A percentile compares a stretch with the other conserved stretches of the same genome.
These are phyloP conservation scores for Yarrowia alimentaria DNA, from an alignment of 805 yeast genomes.

Conservation along the genomic window DNA sequence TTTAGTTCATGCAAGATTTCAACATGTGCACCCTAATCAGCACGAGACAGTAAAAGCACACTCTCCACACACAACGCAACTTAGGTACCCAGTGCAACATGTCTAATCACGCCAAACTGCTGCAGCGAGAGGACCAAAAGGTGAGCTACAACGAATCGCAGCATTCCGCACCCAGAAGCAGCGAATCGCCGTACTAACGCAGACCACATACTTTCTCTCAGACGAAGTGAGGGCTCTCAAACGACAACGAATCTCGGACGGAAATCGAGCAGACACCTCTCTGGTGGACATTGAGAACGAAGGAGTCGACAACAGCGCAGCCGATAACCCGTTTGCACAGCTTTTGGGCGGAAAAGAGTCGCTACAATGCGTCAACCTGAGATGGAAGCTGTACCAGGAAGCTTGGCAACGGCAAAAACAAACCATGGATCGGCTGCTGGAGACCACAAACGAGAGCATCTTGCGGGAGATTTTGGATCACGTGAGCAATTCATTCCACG, in stretches of 20 bases:
- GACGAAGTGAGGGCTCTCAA: background rate
- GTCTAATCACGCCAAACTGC: slow-evolving; percentile 12
- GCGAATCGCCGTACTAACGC: background rate
- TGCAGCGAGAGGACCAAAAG: slow-evolving; percentile 25
- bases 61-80: no score
- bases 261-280: background rate
- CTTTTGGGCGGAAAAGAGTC: slow-evolving; percentile 49
- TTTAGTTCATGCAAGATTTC: no score
- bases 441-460: slow-evolving; percentile 32
- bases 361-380: slow-evolving; percentile 38
- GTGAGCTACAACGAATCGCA: slow-evolving; percentile 6
- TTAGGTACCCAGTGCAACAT: background rate
- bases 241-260: background rate
- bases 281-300: slow-evolving; percentile 15
- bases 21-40: slow-evolving; percentile 1
- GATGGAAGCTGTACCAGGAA: slow-evolving; percentile 47
- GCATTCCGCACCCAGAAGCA: background rate
- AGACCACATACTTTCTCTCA: no score
- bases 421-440: slow-evolving; percentile 37
- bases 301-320: slow-evolving; percentile 8
- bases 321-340: slow-evolving; percentile 44
- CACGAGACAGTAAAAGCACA: no score
- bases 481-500: slow-evolving; percentile 29
- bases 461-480: slow-evolving; percentile 30
- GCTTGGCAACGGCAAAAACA: slow-evolving; percentile 42